Conservation (phyloP, 495 filamentous ascomycete species). For the Podospora didyma region DNA sequence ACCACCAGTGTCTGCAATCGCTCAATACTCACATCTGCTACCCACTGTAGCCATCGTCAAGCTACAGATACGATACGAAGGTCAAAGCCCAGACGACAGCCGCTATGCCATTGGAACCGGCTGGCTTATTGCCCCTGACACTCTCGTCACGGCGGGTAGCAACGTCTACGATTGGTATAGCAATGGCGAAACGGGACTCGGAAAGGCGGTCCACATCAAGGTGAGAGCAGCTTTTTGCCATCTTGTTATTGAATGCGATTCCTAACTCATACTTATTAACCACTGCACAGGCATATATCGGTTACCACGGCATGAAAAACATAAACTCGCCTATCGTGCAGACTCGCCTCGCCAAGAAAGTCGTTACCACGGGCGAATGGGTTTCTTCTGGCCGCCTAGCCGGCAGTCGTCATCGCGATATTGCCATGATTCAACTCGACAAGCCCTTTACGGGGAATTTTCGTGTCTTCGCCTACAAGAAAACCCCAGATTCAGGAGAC, state of each 20-base stretch:
- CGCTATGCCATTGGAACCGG: constrained; percentile 33
- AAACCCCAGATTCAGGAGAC: constrained; percentile 28
- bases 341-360: constrained; percentile 27
- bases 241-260: no score
- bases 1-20: not conserved
- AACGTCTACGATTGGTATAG: constrained; percentile 34
- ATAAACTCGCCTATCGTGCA: constrained; percentile 29
- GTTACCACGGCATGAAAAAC: constrained; percentile 29
- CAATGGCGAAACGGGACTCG: constrained; percentile 17
- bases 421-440: constrained; percentile 37
- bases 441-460: constrained; percentile 32
- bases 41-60: constrained; percentile 33
- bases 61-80: constrained; percentile 33
- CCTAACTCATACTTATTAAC: no score
- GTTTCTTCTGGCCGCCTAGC: constrained; percentile 19
- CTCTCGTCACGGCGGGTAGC: constrained; percentile 38
- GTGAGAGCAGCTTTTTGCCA: no score
- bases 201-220: constrained; percentile 28
- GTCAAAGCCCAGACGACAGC: constrained; percentile 14
- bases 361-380: constrained; percentile 37
- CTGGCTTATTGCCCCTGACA: constrained; percentile 35
- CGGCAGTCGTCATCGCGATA: constrained; percentile 29
- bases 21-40: no score
- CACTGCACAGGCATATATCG: constrained; percentile 31
- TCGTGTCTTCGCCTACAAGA: constrained; percentile 22